phyloP scores from a whole-genome alignment of 805 yeast species.

The Ogataea ganodermae region DNA sequence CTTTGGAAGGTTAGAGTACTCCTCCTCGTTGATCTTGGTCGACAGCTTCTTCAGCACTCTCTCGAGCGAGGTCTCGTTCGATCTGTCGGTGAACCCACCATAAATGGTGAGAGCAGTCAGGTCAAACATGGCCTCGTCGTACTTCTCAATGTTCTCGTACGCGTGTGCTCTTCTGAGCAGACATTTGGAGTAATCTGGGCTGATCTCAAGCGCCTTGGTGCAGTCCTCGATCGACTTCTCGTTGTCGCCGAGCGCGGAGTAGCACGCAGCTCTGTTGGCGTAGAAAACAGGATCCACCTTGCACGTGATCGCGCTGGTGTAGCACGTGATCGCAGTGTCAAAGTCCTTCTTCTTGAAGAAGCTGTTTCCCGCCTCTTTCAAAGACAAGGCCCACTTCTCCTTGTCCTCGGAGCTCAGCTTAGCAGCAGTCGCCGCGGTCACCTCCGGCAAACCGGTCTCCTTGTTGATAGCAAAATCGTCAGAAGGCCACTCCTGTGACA shows the following conservation, averaged over 20 bases:
- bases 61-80: constrained; percentile 80
- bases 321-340: constrained; percentile 75
- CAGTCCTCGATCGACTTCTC: constrained; percentile 89
- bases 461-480: constrained; percentile 50
- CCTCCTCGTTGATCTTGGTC: constrained; percentile 65
- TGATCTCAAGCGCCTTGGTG: constrained; percentile 77
- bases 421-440: constrained; percentile 48
- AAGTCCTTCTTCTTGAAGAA: constrained; percentile 70
- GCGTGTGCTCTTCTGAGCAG: constrained; percentile 91
- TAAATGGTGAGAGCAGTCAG: constrained; percentile 83
- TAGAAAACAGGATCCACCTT: constrained; percentile 85
- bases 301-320: constrained; percentile 73
- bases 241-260: constrained; percentile 75
- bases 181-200: constrained; percentile 91
- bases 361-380: constrained; percentile 89
- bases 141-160: constrained; percentile 76
- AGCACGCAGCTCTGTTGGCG: constrained; percentile 96
- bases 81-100: constrained; percentile 74
- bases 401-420: constrained; percentile 52
- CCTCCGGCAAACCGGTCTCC: constrained; percentile 57
- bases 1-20: constrained; percentile 50
- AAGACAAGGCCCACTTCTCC: constrained; percentile 65
- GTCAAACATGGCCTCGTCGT: constrained; percentile 86
- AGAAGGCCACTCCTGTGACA: constrained; percentile 20
- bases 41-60: constrained; percentile 82